Evolutionary conservation across 805 yeast genomes (phyloP).

Genomic region (Brettanomyces nanus): DNA sequence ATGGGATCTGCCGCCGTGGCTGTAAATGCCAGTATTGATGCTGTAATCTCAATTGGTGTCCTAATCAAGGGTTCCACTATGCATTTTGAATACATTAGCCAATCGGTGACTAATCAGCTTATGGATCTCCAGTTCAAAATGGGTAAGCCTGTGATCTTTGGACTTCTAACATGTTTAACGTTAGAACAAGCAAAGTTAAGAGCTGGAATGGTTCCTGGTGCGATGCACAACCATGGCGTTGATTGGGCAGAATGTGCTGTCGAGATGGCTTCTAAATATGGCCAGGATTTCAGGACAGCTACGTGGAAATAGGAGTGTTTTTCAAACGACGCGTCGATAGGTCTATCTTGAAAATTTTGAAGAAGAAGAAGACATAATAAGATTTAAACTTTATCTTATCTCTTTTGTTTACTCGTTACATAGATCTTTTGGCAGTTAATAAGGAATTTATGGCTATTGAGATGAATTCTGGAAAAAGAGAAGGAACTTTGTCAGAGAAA

Average conservation of each 20-base stretch:
- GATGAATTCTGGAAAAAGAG: too few relatives aligned
- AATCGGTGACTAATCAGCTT: slow-evolving; percentile 73
- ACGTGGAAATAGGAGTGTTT: background rate
- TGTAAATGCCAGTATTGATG: slow-evolving; percentile 55
- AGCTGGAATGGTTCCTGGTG: slow-evolving; percentile 71
- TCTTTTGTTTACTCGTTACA: too few relatives aligned
- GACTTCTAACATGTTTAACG: slow-evolving; percentile 86
- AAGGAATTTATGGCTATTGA: too few relatives aligned
- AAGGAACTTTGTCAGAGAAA: too few relatives aligned
- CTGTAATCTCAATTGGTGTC: slow-evolving; percentile 88
- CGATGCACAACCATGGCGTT: slow-evolving; percentile 91
- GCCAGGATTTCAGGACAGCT: background rate
- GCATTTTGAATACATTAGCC: slow-evolving; percentile 98
- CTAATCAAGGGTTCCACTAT: slow-evolving; percentile 93
- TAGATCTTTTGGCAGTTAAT: too few relatives aligned
- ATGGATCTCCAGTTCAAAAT: slow-evolving; percentile 72
- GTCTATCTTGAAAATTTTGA: too few relatives aligned
- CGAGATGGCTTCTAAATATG: slow-evolving; percentile 66
- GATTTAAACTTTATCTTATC: too few relatives aligned
- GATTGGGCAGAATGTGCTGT: slow-evolving; percentile 99
- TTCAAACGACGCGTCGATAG: too few relatives aligned
- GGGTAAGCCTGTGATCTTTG: slow-evolving; percentile 80
- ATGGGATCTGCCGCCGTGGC: slow-evolving; percentile 56
- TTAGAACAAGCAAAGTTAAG: slow-evolving; percentile 91
- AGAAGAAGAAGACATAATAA: too few relatives aligned